Percentiles rank a stretch among this genome's conserved stretches.
phyloP scores from a whole-genome alignment of 345 rosid species.

The Hypericum perforatum region DNA sequence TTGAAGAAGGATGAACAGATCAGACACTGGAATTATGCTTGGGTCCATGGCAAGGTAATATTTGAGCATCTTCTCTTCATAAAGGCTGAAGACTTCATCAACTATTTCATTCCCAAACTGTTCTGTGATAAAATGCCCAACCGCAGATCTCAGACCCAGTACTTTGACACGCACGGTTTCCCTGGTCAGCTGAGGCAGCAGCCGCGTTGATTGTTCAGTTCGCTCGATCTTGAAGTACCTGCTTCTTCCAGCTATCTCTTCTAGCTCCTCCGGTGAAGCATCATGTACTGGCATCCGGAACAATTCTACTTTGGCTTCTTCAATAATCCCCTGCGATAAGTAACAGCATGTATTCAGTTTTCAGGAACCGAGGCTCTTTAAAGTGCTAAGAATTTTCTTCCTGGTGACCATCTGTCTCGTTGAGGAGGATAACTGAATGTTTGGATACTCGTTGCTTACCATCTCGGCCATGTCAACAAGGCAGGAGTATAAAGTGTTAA shows the following conservation, averaged over 20 bases:
- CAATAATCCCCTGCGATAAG: constrained; percentile 2
- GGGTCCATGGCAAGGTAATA: too few species aligned
- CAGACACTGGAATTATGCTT: too few species aligned
- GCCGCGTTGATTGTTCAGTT: not conserved
- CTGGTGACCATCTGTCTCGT: too few species aligned
- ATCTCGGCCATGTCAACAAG: constrained; percentile 8
- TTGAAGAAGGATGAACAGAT: too few species aligned
- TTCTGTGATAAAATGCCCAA: not conserved
- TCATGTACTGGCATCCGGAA: not conserved
- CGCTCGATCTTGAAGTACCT: constrained; percentile 1
- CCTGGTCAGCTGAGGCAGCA: not conserved
- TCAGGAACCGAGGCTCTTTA: too few species aligned
- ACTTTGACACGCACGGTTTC: too few species aligned
- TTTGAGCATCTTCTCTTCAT: not conserved
- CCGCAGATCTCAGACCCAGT: not conserved
- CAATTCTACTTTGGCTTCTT: not conserved
- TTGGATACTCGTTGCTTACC: too few species aligned
- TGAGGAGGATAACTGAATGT: too few species aligned
- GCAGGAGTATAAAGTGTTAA: constrained; percentile 8
- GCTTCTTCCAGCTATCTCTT: not conserved
- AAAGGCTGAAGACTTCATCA: not conserved
- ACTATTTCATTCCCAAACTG: constrained; percentile 1
- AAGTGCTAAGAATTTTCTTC: too few species aligned
- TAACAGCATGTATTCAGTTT: not conserved
- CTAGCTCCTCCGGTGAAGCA: not conserved